A percentile compares a stretch with the other conserved stretches of the same genome.
These are phyloP conservation scores for Colletotrichum neosansevieriae DNA, from an alignment of 2,329 filamentous ascomycete species.

Conservation along the genomic window DNA sequence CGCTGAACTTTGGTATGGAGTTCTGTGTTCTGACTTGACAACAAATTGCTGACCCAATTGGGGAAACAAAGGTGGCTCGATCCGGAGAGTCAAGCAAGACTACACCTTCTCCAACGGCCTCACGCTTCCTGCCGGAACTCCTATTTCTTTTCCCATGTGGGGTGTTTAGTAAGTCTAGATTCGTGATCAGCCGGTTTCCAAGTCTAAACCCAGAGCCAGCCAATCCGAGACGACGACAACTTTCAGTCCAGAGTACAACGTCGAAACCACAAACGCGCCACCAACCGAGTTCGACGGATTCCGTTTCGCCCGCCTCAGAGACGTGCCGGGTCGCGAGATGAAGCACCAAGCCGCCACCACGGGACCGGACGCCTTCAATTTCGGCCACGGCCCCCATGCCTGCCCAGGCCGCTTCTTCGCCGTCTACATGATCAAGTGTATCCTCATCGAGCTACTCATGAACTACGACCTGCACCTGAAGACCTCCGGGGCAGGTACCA, in stretches of 20 bases:
- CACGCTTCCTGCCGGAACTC: slow-evolving; percentile 45
- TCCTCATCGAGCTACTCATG: slow-evolving; percentile 36
- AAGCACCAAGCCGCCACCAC: slow-evolving; percentile 49
- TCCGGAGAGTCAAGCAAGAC: slow-evolving; percentile 51
- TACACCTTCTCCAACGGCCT: slow-evolving; percentile 51
- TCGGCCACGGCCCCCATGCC: slow-evolving; percentile 43
- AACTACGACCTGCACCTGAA: slow-evolving; percentile 36
- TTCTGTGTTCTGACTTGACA: too few species aligned
- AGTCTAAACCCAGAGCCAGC: not conserved
- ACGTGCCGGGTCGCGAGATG: slow-evolving; percentile 36
- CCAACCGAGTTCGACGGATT: slow-evolving; percentile 44
- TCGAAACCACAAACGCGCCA: slow-evolving; percentile 31
- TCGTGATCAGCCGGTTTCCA: accelerated
- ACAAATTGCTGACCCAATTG: too few species aligned
- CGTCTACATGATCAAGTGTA: slow-evolving; percentile 41
- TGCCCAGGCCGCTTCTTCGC: slow-evolving; percentile 41
- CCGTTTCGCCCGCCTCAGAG: slow-evolving; percentile 43
- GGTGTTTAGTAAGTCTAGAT: slow-evolving; percentile 39
- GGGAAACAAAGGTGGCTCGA: slow-evolving; percentile 54
- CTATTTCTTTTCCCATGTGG: slow-evolving; percentile 44
- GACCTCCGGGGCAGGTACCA: not conserved
- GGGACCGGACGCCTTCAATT: slow-evolving; percentile 57
- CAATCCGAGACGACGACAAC: slow-evolving; percentile 34
- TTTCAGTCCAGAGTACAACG: slow-evolving; percentile 42
- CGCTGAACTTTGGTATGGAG: slow-evolving; percentile 40